Base-by-base conservation (phyloP, 306 rosid genomes). In the Cucumis cinereus region DNA sequence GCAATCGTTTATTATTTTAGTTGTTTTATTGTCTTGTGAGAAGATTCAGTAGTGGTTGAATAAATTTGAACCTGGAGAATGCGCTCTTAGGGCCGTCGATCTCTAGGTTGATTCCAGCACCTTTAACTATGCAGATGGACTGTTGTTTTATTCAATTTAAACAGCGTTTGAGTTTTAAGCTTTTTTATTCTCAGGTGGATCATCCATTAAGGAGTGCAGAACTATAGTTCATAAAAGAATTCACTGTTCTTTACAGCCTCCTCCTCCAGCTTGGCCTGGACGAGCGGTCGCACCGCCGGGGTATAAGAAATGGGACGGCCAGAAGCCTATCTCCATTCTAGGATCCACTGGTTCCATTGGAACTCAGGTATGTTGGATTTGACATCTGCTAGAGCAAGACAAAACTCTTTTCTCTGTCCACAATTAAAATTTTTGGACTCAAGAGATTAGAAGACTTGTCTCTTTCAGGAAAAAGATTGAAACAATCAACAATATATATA, bases 201-300 rank as follows among this genome's bases (percentile, higher is more conserved):
- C 86, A 81, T 77, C 88, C 78, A 84, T 94, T 64, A 91, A 81
- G 89, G 86, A 85, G 8, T 62, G 78, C 74, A 79, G 85, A 76
- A 61, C 53, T 22, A 67, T 78, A 55, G 57, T 78, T 76, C 81
- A 88, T 75, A 80, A 83, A 75, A 64, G 86, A 81, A 73, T 92
- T 90, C 66, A 28, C 56, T 94, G 98, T 81, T 92, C 92, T 8
- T 79, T 80, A 60, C 87, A 85, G 80, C 52, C 80, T 52, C 89
- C 90, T 60, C 98, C 97, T 52, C 93, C 99, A 28, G 99, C 98
- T 6, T 94, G 99, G 99, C 96, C 99, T 5, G 99, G 97, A 81
- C 81, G 97, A 79, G 99, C 99, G 30, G 80, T 87, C 14, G 76
- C 80, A 0, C 96, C 92, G 77, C 17, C 74, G 1, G 85, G 80